Evolutionary conservation across 2,329 filamentous ascomycete species (phyloP).

Genomic region (Emergomyces pasteurianus): DNA sequence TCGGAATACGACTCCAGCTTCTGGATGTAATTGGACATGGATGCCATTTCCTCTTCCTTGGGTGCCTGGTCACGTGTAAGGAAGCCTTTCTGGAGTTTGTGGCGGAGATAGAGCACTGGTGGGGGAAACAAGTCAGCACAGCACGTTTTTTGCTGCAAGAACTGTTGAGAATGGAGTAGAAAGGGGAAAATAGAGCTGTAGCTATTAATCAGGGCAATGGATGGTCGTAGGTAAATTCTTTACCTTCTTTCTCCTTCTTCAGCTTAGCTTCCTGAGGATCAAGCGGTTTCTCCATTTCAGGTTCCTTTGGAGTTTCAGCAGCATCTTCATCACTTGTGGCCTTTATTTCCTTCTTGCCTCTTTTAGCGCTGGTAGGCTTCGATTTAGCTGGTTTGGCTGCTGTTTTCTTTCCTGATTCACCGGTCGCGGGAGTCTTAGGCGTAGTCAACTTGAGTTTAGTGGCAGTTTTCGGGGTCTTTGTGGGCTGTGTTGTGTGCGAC

Average conservation of each 20-base stretch:
- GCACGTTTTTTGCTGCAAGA: background rate
- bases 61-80: constrained; percentile 72
- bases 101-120: constrained; percentile 76
- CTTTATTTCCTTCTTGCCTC: constrained; percentile 39
- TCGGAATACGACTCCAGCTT: constrained; percentile 73
- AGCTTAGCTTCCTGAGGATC: constrained; percentile 44
- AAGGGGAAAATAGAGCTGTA: background rate
- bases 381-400: constrained; percentile 45
- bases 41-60: constrained; percentile 55
- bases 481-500: constrained; percentile 34
- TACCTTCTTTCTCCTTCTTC: constrained; percentile 48
- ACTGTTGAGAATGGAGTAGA: background rate
- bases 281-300: constrained; percentile 41
- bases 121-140: background rate
- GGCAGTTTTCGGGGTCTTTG: constrained; percentile 53
- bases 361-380: constrained; percentile 46
- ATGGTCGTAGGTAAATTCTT: constrained; percentile 12
- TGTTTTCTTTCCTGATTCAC: constrained; percentile 34
- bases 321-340: constrained; percentile 43
- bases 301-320: constrained; percentile 37
- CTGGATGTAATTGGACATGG: constrained; percentile 36
- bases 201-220: background rate
- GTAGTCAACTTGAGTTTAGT: constrained; percentile 42
- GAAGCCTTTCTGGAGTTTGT: constrained; percentile 90
- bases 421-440: constrained; percentile 45